Evolutionary conservation across 371 early-diverging fungal genomes (phyloP).

Genomic region (Mortierella polycephala): DNA sequence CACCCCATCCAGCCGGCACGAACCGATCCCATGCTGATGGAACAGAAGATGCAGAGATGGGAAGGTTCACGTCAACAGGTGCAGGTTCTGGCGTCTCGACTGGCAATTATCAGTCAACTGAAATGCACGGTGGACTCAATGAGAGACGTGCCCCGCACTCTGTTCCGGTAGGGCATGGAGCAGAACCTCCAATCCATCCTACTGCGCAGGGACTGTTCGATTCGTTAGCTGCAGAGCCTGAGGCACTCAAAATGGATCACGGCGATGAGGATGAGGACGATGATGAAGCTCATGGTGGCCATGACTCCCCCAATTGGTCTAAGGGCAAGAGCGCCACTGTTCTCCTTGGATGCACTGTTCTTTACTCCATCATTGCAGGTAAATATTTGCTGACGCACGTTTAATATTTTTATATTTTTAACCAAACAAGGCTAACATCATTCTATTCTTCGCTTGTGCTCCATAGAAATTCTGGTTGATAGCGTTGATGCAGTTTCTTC

Average conservation of each 20-base stretch:
- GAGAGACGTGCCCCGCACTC: slow-evolving; percentile 31
- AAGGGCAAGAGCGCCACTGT: slow-evolving; percentile 81
- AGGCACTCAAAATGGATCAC: slow-evolving; percentile 56
- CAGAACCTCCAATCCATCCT: slow-evolving; percentile 11
- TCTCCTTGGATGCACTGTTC: slow-evolving; percentile 82
- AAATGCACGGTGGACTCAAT: slow-evolving; percentile 26
- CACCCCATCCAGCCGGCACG: slow-evolving; percentile 1
- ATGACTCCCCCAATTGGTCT: slow-evolving; percentile 94
- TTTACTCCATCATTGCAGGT: slow-evolving; percentile 90
- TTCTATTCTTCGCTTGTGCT: neutral
- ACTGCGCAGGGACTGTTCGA: slow-evolving; percentile 17
- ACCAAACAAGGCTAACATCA: no score
- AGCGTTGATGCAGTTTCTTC: slow-evolving; percentile 79
- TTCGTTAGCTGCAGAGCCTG: slow-evolving; percentile 11
- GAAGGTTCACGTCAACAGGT: slow-evolving; percentile 9
- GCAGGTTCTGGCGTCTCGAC: slow-evolving; percentile 30
- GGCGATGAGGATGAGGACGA: slow-evolving; percentile 66
- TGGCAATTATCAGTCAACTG: slow-evolving; percentile 44
- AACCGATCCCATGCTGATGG: slow-evolving; percentile 11
- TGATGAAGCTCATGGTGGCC: slow-evolving; percentile 76
- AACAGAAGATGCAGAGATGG: slow-evolving; percentile 22
- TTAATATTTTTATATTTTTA: neutral
- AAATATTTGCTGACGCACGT: neutral
- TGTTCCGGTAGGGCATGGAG: slow-evolving; percentile 15
- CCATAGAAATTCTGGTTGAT: slow-evolving; percentile 74